These are phyloP conservation scores for Lipomyces kockii DNA, from an alignment of 805 yeast genomes.

Conservation along the genomic window DNA sequence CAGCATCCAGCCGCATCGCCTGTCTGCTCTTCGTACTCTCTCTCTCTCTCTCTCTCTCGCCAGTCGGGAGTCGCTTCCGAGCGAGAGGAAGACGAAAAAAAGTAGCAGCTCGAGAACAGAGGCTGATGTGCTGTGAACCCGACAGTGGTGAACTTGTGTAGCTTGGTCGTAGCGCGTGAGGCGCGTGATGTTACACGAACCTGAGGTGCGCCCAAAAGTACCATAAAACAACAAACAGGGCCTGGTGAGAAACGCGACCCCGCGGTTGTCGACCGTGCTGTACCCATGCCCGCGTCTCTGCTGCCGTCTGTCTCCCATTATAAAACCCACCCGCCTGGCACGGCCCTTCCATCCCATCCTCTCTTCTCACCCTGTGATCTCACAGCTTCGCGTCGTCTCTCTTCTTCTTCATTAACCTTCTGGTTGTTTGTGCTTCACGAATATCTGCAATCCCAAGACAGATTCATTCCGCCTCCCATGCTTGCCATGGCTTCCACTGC, in stretches of 20 bases:
- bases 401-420: neutral
- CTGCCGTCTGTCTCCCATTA: neutral
- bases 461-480: neutral
- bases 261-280: neutral
- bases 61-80: too few relatives aligned
- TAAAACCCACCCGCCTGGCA: neutral
- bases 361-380: neutral
- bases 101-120: too few relatives aligned
- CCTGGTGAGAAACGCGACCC: slow-evolving; percentile 1
- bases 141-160: neutral
- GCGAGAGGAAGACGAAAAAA: too few relatives aligned
- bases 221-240: slow-evolving; percentile 1
- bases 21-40: too few relatives aligned
- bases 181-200: slow-evolving; percentile 1
- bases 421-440: neutral
- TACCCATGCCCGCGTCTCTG: slow-evolving; percentile 2
- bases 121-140: neutral
- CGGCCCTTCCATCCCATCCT: neutral
- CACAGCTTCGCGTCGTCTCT: too few relatives aligned
- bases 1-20: too few relatives aligned
- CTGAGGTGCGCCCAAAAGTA: neutral
- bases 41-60: too few relatives aligned
- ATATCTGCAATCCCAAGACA: neutral
- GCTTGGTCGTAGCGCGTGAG: neutral
- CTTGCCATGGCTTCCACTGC: slow-evolving; percentile 7